A percentile compares a stretch with the other conserved stretches of the same genome.
These are phyloP conservation scores for Mucor piriformis DNA, from an alignment of 371 early-diverging fungal species.

Conservation along the genomic window DNA sequence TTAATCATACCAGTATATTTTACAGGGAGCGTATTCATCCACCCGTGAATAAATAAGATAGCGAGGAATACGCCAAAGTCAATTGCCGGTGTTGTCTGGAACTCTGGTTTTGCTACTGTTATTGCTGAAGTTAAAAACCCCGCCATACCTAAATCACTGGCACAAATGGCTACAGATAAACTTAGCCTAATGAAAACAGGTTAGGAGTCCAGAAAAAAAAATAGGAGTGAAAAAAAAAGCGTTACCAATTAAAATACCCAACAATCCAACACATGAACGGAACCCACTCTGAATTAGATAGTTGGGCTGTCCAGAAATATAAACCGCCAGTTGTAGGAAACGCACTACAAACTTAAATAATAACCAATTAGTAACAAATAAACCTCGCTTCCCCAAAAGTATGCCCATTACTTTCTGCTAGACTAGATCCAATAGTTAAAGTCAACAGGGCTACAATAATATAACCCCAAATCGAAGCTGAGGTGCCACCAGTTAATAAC, in stretches of 20 bases:
- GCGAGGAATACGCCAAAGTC: slow-evolving; percentile 46
- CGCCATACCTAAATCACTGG: slow-evolving; percentile 58
- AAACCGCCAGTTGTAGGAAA: slow-evolving; percentile 37
- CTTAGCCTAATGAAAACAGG: slow-evolving; percentile 14
- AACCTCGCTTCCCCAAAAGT: not conserved
- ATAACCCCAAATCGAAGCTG: slow-evolving; percentile 69
- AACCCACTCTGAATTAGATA: slow-evolving; percentile 37
- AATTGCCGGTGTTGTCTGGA: slow-evolving; percentile 28
- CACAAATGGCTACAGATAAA: slow-evolving; percentile 53
- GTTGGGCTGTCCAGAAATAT: slow-evolving; percentile 36
- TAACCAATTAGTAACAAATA: not conserved
- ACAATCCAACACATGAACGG: slow-evolving; percentile 44
- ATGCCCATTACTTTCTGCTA: slow-evolving; percentile 55
- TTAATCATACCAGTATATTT: slow-evolving; percentile 48
- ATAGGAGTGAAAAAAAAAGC: not conserved
- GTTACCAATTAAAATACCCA: slow-evolving; percentile 25
- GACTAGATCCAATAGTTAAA: slow-evolving; percentile 54
- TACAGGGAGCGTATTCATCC: slow-evolving; percentile 50
- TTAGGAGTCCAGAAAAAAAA: slow-evolving; percentile 25
- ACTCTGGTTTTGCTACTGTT: slow-evolving; percentile 48
- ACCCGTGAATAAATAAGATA: slow-evolving; percentile 46
- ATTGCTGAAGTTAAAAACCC: slow-evolving; percentile 54
- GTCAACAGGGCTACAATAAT: slow-evolving; percentile 56
- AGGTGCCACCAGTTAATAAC: slow-evolving; percentile 61
- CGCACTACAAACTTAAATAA: slow-evolving; percentile 28